These are phyloP conservation scores for Phialophora verrucosa DNA, from an alignment of 2,329 filamentous ascomycete species.

Conservation along the genomic window DNA sequence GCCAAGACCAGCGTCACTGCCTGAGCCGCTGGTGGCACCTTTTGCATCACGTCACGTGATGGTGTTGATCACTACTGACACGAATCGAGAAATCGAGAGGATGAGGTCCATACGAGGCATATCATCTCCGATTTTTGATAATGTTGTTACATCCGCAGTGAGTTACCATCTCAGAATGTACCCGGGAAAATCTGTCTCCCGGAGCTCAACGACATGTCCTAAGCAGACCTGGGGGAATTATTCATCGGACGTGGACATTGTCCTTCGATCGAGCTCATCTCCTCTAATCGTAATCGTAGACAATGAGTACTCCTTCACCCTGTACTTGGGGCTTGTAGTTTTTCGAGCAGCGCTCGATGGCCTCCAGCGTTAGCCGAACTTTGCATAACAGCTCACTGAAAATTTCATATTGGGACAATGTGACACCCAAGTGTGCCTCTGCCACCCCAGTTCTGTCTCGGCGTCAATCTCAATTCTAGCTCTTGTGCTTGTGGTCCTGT, in stretches of 20 bases:
- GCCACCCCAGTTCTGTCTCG: conserved; percentile 84
- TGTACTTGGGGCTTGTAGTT: background rate
- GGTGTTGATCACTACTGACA: background rate
- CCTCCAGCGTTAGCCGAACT: background rate
- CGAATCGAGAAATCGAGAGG: background rate
- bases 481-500: conserved; percentile 48
- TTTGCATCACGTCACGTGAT: conserved; percentile 13
- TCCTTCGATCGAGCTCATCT: background rate
- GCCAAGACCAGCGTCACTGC: conserved; percentile 18
- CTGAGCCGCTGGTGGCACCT: conserved; percentile 1
- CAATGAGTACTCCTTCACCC: background rate
- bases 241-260: background rate
- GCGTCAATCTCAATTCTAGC: conserved; percentile 73
- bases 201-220: background rate
- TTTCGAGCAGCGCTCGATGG: background rate
- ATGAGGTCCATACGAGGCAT: background rate
- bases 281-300: background rate
- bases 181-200: background rate
- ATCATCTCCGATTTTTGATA: background rate
- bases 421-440: conserved; percentile 89
- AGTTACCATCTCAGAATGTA: background rate
- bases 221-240: background rate
- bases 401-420: conserved; percentile 75
- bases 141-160: background rate
- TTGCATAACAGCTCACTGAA: background rate